Evolutionary conservation across 495 filamentous ascomycete genomes (phyloP).

Genomic region (Bathelium albidoporum): DNA sequence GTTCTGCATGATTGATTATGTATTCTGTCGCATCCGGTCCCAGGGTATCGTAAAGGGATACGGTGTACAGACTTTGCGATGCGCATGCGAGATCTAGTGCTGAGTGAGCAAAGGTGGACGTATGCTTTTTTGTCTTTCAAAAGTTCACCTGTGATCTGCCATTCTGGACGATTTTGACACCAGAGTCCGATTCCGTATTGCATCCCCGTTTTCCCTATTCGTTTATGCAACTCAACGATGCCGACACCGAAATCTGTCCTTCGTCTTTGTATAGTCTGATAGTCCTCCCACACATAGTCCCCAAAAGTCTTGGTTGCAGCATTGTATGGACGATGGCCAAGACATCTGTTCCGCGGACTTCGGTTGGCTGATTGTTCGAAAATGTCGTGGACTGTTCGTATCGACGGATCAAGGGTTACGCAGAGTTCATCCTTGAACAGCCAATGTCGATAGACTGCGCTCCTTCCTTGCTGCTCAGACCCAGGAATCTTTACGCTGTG

Average conservation of each 20-base stretch:
- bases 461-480: conserved; percentile 60
- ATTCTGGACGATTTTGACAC: conserved; percentile 94
- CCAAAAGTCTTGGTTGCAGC: conserved; percentile 64
- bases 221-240: conserved; percentile 69
- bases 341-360: conserved; percentile 51
- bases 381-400: conserved; percentile 66
- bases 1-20: conserved; percentile 80
- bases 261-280: conserved; percentile 66
- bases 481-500: conserved; percentile 62
- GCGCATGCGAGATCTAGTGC: conserved; percentile 70
- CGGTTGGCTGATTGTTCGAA: conserved; percentile 60
- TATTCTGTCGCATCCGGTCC: conserved; percentile 85
- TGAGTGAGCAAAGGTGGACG: neutral
- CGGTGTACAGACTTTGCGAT: conserved; percentile 79
- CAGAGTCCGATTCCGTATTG: conserved; percentile 86
- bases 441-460: conserved; percentile 74
- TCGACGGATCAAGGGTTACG: conserved; percentile 61
- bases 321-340: conserved; percentile 78
- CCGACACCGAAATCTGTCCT: conserved; percentile 80
- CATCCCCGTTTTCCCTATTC: conserved; percentile 49
- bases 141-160: conserved; percentile 80
- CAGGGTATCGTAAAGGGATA: conserved; percentile 94
- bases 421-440: conserved; percentile 60
- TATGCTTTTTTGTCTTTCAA: neutral
- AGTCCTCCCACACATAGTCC: conserved; percentile 73